These are phyloP conservation scores for Salvia rosmarinus DNA, from an alignment of 257 asterid species.

Conservation along the genomic window DNA sequence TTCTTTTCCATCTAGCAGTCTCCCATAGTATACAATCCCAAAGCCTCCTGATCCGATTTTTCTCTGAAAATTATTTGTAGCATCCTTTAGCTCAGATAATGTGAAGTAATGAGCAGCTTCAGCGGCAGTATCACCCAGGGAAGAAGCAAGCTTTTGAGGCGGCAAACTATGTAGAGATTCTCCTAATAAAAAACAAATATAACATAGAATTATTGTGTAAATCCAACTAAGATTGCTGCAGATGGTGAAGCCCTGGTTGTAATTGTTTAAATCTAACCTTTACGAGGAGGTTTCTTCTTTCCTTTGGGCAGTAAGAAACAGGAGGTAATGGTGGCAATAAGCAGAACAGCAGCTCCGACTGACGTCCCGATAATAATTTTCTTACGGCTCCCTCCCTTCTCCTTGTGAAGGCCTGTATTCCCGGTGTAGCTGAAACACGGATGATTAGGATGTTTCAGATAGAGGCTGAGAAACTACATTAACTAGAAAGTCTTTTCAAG, in stretches of 20 bases:
- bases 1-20: constrained; percentile 77
- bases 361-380: constrained; percentile 79
- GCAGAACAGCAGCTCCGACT: constrained; percentile 76
- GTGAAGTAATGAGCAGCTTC: constrained; percentile 90
- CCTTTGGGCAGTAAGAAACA: constrained; percentile 61
- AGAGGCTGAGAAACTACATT: constrained; percentile 18
- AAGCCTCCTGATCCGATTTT: constrained; percentile 94
- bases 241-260: constrained; percentile 15
- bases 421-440: constrained; percentile 71
- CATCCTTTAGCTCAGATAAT: constrained; percentile 75
- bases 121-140: constrained; percentile 58
- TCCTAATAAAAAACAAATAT: constrained; percentile 42
- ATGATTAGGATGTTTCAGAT: not conserved
- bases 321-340: constrained; percentile 65
- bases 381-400: constrained; percentile 46
- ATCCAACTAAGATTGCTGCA: constrained; percentile 18
- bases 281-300: constrained; percentile 48
- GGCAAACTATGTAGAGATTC: constrained; percentile 42
- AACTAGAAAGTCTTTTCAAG: constrained; percentile 7
- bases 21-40: constrained; percentile 91
- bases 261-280: constrained; percentile 50
- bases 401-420: constrained; percentile 59
- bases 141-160: constrained; percentile 53
- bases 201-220: constrained; percentile 24
- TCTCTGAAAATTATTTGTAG: constrained; percentile 78